Percentiles rank a stretch among this genome's conserved stretches.
Evolutionary conservation across 169 alveolate genomes (phyloP).

Genomic region (Cryptosporidium sp.): DNA sequence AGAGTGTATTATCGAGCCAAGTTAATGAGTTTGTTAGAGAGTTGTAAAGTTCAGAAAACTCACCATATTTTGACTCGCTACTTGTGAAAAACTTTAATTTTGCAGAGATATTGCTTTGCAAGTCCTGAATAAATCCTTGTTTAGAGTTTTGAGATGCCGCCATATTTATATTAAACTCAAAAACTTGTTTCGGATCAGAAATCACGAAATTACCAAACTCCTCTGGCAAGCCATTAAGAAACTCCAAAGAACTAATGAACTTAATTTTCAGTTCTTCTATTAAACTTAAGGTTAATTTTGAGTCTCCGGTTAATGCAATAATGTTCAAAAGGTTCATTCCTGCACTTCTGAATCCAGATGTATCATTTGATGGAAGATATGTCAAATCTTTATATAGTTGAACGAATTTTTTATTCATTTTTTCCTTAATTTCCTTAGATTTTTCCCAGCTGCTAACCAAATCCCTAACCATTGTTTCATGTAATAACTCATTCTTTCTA

Average conservation of each 20-base stretch:
- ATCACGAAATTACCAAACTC: conserved; percentile 39
- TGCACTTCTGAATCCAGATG: conserved; percentile 60
- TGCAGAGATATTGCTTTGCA: background rate
- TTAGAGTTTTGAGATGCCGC: background rate
- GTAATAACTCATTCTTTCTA: background rate
- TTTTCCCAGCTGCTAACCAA: background rate
- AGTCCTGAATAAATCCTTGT: background rate
- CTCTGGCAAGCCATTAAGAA: background rate
- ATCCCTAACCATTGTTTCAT: background rate
- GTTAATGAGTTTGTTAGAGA: background rate
- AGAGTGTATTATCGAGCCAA: background rate
- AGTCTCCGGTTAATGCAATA: background rate
- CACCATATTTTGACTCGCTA: background rate
- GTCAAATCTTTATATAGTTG: conserved; percentile 13
- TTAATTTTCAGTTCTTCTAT: background rate
- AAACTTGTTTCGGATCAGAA: conserved; percentile 21
- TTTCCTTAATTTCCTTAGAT: background rate
- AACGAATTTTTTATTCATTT: background rate
- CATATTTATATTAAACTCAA: conserved; percentile 3
- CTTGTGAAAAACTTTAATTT: conserved; percentile 7
- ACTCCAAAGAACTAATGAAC: conserved; percentile 20
- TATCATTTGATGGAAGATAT: conserved; percentile 36
- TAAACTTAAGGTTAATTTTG: background rate
- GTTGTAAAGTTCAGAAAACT: conserved; percentile 42
- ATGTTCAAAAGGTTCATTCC: background rate